Conservation (phyloP, 2,329 filamentous ascomycete genomes). For the Gremmenia infestans region DNA sequence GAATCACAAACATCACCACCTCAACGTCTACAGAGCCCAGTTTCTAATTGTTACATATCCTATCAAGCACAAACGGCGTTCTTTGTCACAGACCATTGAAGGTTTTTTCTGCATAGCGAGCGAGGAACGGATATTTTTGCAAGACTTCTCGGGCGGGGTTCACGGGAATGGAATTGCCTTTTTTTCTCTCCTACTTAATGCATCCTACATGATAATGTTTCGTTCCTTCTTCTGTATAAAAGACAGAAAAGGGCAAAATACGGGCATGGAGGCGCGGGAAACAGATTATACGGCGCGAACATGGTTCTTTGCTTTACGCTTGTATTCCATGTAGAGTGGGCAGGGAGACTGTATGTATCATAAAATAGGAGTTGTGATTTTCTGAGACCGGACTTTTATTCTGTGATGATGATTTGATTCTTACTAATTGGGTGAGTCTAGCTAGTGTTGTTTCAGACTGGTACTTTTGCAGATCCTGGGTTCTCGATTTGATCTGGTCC, state of each 20-base stretch:
- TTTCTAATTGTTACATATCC: constrained; percentile 31
- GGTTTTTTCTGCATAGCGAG: constrained; percentile 34
- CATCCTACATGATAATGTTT: constrained; percentile 32
- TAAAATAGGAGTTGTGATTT: constrained; percentile 29
- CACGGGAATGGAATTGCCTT: constrained; percentile 14
- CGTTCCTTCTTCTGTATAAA: constrained; percentile 20
- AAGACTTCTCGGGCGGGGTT: constrained; percentile 21
- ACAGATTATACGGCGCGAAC: constrained; percentile 28
- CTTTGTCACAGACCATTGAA: constrained; percentile 24
- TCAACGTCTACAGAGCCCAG: constrained; percentile 8
- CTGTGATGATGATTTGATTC: background rate
- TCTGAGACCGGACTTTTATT: background rate
- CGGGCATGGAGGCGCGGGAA: constrained; percentile 19
- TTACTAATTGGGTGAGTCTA: background rate
- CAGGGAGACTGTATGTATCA: constrained; percentile 27
- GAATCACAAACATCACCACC: constrained; percentile 2
- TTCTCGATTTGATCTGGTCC: background rate
- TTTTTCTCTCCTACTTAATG: constrained; percentile 26
- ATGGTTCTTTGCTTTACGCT: constrained; percentile 19
- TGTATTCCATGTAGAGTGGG: constrained; percentile 7
- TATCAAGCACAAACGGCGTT: constrained; percentile 31
- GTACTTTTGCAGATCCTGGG: background rate
- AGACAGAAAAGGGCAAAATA: constrained; percentile 19
- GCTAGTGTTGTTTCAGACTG: background rate
- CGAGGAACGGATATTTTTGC: constrained; percentile 29